These are phyloP conservation scores for Sporothrix brasiliensis DNA, from an alignment of 2,329 filamentous ascomycete genomes.

Conservation along the genomic window DNA sequence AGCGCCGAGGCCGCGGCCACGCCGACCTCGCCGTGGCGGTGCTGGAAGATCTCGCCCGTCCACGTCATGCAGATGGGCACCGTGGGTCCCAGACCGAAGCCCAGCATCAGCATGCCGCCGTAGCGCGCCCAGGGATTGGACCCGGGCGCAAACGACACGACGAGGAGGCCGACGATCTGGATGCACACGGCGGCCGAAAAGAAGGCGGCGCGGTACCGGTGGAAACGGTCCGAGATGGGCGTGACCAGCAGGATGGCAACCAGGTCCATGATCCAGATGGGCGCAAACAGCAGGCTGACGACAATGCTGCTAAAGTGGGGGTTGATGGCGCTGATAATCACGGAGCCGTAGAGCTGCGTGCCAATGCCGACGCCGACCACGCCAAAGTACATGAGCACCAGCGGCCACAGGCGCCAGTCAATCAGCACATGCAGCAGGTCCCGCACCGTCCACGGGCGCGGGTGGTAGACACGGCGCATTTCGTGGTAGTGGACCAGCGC, in stretches of 20 bases:
- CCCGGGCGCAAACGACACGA: conserved; percentile 70
- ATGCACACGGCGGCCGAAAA: conserved; percentile 76
- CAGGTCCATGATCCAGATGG: conserved; percentile 95
- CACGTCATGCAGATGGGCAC: conserved; percentile 94
- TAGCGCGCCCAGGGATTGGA: conserved; percentile 79
- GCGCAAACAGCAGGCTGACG: conserved; percentile 81
- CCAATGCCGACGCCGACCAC: conserved; percentile 92
- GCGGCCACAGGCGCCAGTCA: conserved; percentile 87
- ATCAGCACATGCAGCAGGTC: conserved; percentile 72
- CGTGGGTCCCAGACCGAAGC: conserved; percentile 86
- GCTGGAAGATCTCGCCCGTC: conserved; percentile 89
- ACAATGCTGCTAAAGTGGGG: conserved; percentile 71
- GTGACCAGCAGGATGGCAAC: conserved; percentile 84
- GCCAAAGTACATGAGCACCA: conserved; percentile 90
- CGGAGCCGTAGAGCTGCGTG: conserved; percentile 82
- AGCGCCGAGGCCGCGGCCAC: conserved; percentile 84
- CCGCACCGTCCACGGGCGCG: conserved; percentile 69
- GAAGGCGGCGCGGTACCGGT: conserved; percentile 75
- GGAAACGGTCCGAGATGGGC: conserved; percentile 84
- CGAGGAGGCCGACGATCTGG: conserved; percentile 79
- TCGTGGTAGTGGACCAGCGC: conserved; percentile 82
- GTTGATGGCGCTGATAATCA: conserved; percentile 82
- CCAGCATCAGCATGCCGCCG: conserved; percentile 84
- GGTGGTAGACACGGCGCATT: conserved; percentile 76
- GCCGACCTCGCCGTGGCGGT: conserved; percentile 84